phyloP scores from a whole-genome alignment of 176 grass and related monocot species.

The Raddia guianensis region DNA sequence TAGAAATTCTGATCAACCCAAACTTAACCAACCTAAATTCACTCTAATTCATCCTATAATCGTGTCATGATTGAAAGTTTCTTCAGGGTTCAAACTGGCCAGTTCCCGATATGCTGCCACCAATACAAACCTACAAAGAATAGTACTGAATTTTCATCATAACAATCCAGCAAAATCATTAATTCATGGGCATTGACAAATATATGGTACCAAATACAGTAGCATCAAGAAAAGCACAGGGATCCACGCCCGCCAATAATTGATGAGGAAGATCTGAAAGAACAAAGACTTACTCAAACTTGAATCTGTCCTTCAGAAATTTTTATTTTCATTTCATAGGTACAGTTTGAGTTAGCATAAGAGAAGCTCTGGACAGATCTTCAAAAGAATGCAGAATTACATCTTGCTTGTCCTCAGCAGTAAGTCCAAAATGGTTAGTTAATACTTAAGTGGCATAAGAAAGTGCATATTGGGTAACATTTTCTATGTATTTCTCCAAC shows the following conservation, averaged over 20 bases:
- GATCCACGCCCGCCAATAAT: constrained; percentile 18
- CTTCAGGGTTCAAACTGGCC: constrained; percentile 20
- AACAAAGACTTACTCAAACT: constrained; percentile 35
- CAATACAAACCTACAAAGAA: constrained; percentile 23
- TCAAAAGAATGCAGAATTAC: constrained; percentile 13
- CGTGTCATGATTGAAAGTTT: not conserved
- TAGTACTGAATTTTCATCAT: constrained; percentile 13
- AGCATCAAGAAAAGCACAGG: constrained; percentile 16
- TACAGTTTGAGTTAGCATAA: constrained; percentile 41
- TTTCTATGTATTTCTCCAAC: constrained; percentile 64
- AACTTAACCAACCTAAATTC: constrained; percentile 20
- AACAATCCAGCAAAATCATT: constrained; percentile 12
- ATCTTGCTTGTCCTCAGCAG: constrained; percentile 29
- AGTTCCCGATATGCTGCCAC: not conserved
- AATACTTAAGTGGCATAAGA: constrained; percentile 50
- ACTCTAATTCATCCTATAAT: constrained; percentile 2
- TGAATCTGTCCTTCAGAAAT: constrained; percentile 4
- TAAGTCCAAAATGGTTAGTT: constrained; percentile 12
- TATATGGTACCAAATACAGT: not conserved
- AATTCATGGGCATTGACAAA: constrained; percentile 11
- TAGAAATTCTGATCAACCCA: not conserved
- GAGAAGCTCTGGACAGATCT: constrained; percentile 14
- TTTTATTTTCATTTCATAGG: constrained; percentile 35
- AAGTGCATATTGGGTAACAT: constrained; percentile 50
- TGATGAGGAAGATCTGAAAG: constrained; percentile 5